Evolutionary conservation across 305 asterid species (phyloP).

Genomic region (Fraxinus velutina): DNA sequence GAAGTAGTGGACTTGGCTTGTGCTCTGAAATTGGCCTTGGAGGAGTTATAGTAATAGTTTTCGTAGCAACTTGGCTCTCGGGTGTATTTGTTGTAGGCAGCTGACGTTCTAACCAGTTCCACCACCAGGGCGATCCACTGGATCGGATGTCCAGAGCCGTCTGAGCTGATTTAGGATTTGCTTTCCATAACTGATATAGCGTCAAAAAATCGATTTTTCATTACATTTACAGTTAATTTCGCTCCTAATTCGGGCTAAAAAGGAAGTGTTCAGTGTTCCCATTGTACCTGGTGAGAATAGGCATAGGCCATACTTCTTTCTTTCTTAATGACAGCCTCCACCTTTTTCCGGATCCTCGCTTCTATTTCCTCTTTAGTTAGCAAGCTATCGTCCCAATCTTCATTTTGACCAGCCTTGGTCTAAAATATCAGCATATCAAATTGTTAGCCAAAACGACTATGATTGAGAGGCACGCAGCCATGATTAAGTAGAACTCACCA

Average conservation of each 20-base stretch:
- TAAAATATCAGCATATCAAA: constrained; percentile 18
- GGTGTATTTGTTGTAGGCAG: constrained; percentile 36
- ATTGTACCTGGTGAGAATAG: constrained; percentile 72
- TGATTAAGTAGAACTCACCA: constrained; percentile 32
- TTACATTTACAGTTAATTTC: neutral
- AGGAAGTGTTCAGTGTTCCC: neutral
- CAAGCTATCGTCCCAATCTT: constrained; percentile 82
- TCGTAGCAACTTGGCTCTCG: constrained; percentile 38
- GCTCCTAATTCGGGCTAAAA: neutral
- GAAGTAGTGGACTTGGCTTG: constrained; percentile 52
- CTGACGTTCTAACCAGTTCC: constrained; percentile 93
- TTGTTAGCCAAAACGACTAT: neutral
- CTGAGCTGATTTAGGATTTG: constrained; percentile 40
- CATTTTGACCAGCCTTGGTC: constrained; percentile 67
- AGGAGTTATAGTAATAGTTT: constrained; percentile 41
- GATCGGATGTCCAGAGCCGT: constrained; percentile 40
- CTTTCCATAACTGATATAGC: constrained; percentile 57
- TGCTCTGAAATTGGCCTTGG: constrained; percentile 51
- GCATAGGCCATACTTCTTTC: constrained; percentile 98
- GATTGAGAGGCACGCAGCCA: neutral
- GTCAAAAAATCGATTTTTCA: neutral
- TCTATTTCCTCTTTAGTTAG: constrained; percentile 76
- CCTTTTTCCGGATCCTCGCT: constrained; percentile 56
- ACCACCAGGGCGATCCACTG: constrained; percentile 84
- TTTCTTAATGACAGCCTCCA: constrained; percentile 83